A percentile compares a stretch with the other conserved stretches of the same genome.
These are phyloP conservation scores for Aspergillus egyptiacus DNA, from an alignment of 495 filamentous ascomycete species.

Conservation along the genomic window DNA sequence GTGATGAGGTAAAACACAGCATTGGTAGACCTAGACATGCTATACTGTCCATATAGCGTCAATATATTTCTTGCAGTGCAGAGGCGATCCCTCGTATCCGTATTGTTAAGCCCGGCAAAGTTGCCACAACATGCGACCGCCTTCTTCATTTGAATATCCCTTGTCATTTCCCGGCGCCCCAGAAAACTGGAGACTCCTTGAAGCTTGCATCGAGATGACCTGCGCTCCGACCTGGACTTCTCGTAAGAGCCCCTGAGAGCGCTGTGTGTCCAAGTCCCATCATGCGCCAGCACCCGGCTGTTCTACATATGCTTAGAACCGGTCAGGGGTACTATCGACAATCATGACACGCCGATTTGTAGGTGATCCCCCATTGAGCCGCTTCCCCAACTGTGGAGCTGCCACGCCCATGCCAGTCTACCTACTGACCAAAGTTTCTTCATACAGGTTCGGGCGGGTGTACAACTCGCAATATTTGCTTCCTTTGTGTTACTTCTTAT, in stretches of 20 bases:
- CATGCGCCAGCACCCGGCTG: conserved; percentile 23
- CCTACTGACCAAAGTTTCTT: conserved; percentile 8
- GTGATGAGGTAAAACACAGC: not conserved
- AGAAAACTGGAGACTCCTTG: conserved; percentile 18
- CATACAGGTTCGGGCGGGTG: conserved; percentile 63
- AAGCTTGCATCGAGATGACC: too few species aligned
- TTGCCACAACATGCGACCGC: conserved; percentile 14
- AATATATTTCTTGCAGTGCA: not conserved
- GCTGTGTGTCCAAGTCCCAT: conserved; percentile 12
- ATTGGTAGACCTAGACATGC: conserved; percentile 4
- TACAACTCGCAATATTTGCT: conserved; percentile 68
- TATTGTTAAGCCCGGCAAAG: conserved; percentile 6
- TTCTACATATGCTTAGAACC: conserved; percentile 24
- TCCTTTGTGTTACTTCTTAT: conserved; percentile 61
- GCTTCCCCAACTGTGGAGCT: not conserved
- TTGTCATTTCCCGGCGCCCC: conserved; percentile 11
- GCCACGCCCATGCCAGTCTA: not conserved
- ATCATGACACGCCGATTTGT: conserved; percentile 47
- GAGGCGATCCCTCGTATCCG: conserved; percentile 2
- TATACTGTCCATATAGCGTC: not conserved
- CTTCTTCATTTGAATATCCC: conserved; percentile 1
- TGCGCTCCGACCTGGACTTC: conserved; percentile 22
- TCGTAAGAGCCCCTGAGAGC: conserved; percentile 19
- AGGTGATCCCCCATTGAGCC: conserved; percentile 14
- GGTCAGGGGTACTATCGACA: conserved; percentile 27